Evolutionary conservation across 2,329 filamentous ascomycete species (phyloP).

Genomic region (Allantophomopsis lycopodina): DNA sequence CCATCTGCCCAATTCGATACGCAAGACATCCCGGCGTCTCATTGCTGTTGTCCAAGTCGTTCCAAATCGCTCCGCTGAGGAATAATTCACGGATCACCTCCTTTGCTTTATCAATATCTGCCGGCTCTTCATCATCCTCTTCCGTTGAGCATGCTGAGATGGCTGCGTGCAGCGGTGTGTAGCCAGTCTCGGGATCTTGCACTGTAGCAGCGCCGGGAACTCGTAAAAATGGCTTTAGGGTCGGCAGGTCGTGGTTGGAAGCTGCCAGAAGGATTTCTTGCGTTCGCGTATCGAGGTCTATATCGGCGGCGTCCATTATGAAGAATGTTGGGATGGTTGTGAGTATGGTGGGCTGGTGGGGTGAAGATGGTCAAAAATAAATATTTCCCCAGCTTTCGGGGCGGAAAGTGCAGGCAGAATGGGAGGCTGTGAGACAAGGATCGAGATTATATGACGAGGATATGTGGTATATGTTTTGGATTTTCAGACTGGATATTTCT

Average conservation of each 20-base stretch:
- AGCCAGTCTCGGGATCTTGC: constrained; percentile 74
- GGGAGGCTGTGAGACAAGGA: no score
- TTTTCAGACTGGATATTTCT: no score
- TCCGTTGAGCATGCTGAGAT: constrained; percentile 52
- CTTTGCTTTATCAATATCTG: constrained; percentile 41
- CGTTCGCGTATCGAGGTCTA: constrained; percentile 8
- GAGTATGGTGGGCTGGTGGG: no score
- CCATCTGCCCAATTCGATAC: constrained; percentile 47
- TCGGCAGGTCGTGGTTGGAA: constrained; percentile 37
- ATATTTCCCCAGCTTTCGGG: no score
- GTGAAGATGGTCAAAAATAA: not conserved
- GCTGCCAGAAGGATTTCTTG: constrained; percentile 54
- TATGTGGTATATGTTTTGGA: no score
- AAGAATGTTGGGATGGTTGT: no score
- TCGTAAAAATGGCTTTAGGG: constrained; percentile 17
- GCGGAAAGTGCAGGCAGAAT: no score
- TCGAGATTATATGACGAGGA: no score
- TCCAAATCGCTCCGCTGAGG: constrained; percentile 90
- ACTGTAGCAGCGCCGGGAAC: constrained; percentile 46
- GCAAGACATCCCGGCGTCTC: constrained; percentile 92
- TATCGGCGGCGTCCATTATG: not conserved
- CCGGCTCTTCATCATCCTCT: constrained; percentile 22
- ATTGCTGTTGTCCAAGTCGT: constrained; percentile 73
- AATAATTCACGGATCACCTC: constrained; percentile 65
- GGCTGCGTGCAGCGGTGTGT: constrained; percentile 79